A percentile compares a stretch with the other conserved stretches of the same genome.
Conservation (phyloP, 345 rosid species). For the Raphanus raphanistrum region DNA sequence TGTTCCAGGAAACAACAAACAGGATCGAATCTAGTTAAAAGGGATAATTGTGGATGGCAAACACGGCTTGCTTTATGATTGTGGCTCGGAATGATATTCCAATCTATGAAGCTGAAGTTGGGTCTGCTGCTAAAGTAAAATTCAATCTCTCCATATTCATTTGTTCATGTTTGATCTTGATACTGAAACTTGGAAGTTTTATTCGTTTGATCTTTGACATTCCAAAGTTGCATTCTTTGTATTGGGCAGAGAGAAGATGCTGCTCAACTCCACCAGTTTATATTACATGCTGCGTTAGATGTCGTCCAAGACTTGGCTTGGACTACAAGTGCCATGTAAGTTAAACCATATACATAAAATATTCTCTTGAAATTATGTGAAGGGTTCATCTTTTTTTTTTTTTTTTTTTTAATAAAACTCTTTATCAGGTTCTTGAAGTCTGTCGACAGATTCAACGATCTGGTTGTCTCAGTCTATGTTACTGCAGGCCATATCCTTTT, state of each 20-base stretch:
- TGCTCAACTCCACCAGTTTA: constrained; percentile 89
- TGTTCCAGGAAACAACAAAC: neutral
- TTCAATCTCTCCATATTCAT: neutral
- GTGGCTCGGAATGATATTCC: constrained; percentile 93
- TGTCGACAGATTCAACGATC: constrained; percentile 88
- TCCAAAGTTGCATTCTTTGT: no score
- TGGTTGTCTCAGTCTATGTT: constrained; percentile 92
- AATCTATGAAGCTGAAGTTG: constrained; percentile 95
- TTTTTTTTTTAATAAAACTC: no score
- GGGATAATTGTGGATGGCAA: constrained; percentile 53
- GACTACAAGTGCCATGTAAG: constrained; percentile 97
- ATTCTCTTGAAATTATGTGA: neutral
- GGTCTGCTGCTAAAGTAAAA: constrained; percentile 80
- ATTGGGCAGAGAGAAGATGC: constrained; percentile 92
- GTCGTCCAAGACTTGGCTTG: constrained; percentile 95
- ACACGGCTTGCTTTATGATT: constrained; percentile 84
- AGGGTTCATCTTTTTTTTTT: constrained; percentile 14
- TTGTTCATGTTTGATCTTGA: neutral
- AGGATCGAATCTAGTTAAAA: neutral
- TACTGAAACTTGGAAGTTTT: neutral
- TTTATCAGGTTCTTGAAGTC: constrained; percentile 86
- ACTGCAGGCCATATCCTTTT: constrained; percentile 98
- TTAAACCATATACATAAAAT: neutral
- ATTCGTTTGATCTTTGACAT: no score
- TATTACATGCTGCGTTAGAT: constrained; percentile 92